phyloP scores from a whole-genome alignment of 306 rosid species.

The Quercus mongolica region DNA sequence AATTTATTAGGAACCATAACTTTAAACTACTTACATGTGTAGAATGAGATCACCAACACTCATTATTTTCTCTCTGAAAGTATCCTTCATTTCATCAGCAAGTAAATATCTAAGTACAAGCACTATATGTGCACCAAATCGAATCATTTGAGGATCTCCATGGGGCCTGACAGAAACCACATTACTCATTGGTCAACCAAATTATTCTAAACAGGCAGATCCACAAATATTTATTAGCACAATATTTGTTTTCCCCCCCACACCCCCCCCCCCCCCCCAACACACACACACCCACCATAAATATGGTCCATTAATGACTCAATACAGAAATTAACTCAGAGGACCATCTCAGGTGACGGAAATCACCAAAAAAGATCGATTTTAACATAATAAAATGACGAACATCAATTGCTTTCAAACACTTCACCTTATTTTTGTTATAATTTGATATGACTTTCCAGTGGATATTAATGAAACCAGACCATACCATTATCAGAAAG shows the following conservation, averaged over 20 bases:
- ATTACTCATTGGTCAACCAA: conserved; percentile 19
- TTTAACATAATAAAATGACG: not conserved
- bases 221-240: not conserved
- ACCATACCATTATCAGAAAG: not conserved
- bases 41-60: conserved; percentile 90
- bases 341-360: not conserved
- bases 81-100: conserved; percentile 71
- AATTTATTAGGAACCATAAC: conserved; percentile 11
- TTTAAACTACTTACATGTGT: conserved; percentile 71
- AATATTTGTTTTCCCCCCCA: not conserved
- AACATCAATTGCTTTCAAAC: not conserved
- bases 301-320: not conserved
- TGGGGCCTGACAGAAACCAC: conserved; percentile 59
- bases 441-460: not conserved
- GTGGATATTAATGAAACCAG: not conserved
- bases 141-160: conserved; percentile 97
- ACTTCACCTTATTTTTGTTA: not conserved
- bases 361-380: not conserved
- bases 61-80: conserved; percentile 72
- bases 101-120: conserved; percentile 86
- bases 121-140: conserved; percentile 96
- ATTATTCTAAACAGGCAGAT: conserved; percentile 20
- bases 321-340: not conserved
- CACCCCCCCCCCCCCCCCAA: too few species aligned
- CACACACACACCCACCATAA: not conserved